A percentile compares a stretch with the other conserved stretches of the same genome.
phyloP scores from a whole-genome alignment of 2,329 filamentous ascomycete species.

The Colletotrichum eleusines region DNA sequence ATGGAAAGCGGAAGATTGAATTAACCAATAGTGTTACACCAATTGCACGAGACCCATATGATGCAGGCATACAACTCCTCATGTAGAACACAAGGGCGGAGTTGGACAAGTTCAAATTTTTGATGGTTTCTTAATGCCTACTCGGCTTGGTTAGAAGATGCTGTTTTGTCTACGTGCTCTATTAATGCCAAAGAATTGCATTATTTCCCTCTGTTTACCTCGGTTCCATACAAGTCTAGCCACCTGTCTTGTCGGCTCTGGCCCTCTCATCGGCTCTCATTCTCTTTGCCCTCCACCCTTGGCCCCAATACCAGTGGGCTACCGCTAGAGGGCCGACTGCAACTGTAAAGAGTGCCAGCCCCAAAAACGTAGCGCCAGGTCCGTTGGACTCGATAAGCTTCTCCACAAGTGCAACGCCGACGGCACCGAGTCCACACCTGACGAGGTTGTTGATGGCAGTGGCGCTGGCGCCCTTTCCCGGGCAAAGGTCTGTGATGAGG shows the following conservation, averaged over 20 bases:
- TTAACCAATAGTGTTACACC: slow-evolving; percentile 2
- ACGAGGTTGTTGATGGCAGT: slow-evolving; percentile 52
- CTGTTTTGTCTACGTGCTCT: background rate
- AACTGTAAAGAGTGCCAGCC: slow-evolving; percentile 18
- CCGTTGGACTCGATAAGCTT: slow-evolving; percentile 8
- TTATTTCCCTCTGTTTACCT: background rate
- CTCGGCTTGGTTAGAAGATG: background rate
- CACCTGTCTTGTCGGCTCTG: background rate
- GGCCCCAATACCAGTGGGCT: slow-evolving; percentile 35
- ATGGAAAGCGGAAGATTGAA: background rate
- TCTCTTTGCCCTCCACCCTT: slow-evolving; percentile 30
- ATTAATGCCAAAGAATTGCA: background rate
- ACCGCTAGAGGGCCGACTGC: slow-evolving; percentile 29
- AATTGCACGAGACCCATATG: background rate
- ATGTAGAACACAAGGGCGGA: background rate
- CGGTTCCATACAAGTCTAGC: too few relatives aligned
- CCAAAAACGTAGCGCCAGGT: slow-evolving; percentile 20
- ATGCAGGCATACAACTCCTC: background rate
- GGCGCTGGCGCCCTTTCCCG: slow-evolving; percentile 47
- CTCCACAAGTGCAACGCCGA: slow-evolving; percentile 24
- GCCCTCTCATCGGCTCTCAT: background rate
- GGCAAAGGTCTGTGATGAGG: slow-evolving; percentile 50
- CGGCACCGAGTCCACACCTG: slow-evolving; percentile 22
- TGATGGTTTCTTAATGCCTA: background rate
- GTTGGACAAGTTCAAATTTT: background rate